These are phyloP conservation scores for Penicillium canariense DNA, from an alignment of 495 filamentous ascomycete genomes.

Conservation along the genomic window DNA sequence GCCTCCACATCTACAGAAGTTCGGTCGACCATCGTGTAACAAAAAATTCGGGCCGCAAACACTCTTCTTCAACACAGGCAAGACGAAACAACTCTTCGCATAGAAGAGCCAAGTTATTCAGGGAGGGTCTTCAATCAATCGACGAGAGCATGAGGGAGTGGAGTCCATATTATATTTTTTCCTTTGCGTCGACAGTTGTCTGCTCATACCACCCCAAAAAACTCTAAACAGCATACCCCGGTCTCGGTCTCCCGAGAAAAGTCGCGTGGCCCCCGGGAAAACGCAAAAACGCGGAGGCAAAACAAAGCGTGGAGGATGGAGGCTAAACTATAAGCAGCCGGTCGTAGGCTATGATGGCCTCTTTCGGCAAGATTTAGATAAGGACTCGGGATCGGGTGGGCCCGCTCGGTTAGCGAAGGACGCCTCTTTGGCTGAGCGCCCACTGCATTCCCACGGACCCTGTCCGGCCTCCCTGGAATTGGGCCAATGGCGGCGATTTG, in stretches of 20 bases:
- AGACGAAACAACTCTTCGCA: constrained; percentile 1
- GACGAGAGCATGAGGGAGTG: neutral
- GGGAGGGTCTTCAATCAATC: neutral
- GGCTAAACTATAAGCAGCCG: constrained; percentile 8
- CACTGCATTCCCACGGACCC: neutral
- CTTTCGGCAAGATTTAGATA: constrained; percentile 1
- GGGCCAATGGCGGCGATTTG: neutral
- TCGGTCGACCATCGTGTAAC: constrained; percentile 19
- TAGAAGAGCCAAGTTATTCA: neutral
- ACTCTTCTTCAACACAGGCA: neutral
- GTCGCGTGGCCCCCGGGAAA: constrained; percentile 9
- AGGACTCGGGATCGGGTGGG: constrained; percentile 5
- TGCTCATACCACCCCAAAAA: constrained; percentile 2
- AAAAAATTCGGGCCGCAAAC: neutral
- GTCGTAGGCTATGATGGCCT: constrained; percentile 16
- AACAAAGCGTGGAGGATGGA: constrained; percentile 15
- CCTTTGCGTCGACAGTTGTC: neutral
- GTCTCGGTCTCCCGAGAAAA: constrained; percentile 27
- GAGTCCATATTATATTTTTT: constrained; percentile 3
- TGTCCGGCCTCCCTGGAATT: neutral
- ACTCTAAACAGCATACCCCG: constrained; percentile 13
- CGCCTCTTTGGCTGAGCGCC: neutral
- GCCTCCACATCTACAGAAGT: constrained; percentile 21
- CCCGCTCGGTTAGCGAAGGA: constrained; percentile 9
- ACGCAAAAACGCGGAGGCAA: constrained; percentile 20